Conservation (phyloP, 208 protist species). For the Acanthamoeba royreba region DNA sequence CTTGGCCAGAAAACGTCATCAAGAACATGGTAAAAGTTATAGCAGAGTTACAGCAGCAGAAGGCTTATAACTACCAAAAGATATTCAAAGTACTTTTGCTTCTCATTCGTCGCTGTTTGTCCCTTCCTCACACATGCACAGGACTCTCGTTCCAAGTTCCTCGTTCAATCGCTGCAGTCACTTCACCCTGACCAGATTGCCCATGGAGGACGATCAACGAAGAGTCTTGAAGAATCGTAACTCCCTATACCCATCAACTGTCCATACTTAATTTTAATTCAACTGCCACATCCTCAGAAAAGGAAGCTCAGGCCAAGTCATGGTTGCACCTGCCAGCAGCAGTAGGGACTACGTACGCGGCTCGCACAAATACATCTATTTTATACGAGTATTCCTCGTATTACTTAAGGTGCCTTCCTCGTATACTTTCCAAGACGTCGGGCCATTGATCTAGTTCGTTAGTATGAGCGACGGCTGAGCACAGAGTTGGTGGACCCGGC, state of each 20-base stretch:
- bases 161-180: not conserved
- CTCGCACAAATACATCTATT: constrained; percentile 22
- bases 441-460: no score
- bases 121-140: no score
- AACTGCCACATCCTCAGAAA: not conserved
- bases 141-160: not conserved
- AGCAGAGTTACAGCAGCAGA: not conserved
- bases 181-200: not conserved
- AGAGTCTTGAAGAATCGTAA: not conserved
- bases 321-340: no score
- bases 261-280: no score
- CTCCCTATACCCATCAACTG: no score
- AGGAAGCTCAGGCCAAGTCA: not conserved
- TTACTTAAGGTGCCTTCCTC: not conserved
- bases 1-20: not conserved
- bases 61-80: not conserved
- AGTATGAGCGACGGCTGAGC: not conserved
- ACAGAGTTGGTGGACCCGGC: not conserved
- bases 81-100: not conserved
- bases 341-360: not conserved
- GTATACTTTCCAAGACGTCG: no score
- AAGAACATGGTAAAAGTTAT: not conserved
- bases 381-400: not conserved
- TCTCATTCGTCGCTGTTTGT: no score
- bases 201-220: not conserved